Evolutionary conservation across 202 grass and related monocot genomes (phyloP), one percentile per base, ranked within the genome.

Genomic region (Saccharum hybrid): DNA sequence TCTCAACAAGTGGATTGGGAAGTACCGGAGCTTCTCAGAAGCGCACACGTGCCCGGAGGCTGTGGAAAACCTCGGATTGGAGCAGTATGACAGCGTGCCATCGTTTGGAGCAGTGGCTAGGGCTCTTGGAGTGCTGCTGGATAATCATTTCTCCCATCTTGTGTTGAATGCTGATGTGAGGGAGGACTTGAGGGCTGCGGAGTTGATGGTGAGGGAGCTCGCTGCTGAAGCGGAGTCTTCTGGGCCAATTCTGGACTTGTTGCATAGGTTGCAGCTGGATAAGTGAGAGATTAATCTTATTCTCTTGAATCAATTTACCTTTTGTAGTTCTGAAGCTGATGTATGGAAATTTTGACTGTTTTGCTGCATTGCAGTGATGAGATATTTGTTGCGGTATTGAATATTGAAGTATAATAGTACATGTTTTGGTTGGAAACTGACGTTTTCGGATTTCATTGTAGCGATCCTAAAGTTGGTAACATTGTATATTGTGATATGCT

Each of bases 71-170:
- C 69, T 85, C 13, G 63, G 83, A 61, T 26, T 95, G 22, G 90
- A 87, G 43, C 85, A 84, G 75, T 93, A 88, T 19, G 80, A 88
- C 48, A 82, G 77, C n/a, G 80, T 95, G 78, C 96, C 96, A 33
- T 88, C 91, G 1, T 59, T 95, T 15, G 71, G 68, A 34, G 77
- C 67, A 0, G 84, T 98, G 54, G 51, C 76, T 10, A 92, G 66
- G 65, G 87, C 66, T 10, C 72, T 98, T 51, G 92, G 89, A 3
- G 73, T 91, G 71, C 60, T 95, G 15, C 78, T 97, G 70, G 92
- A 98, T 76, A 83, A 85, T 54, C 91, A 98, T 85, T 94, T 94
- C 89, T 94, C 89, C 6, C 87, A 92, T 75, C 75, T 92, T 66
- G 85, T 92, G 76, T 83, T 98, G 77, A 98, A 90, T 22, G 56